Conservation (phyloP, 140 eudicot species). For the Oenanthe javanica region DNA sequence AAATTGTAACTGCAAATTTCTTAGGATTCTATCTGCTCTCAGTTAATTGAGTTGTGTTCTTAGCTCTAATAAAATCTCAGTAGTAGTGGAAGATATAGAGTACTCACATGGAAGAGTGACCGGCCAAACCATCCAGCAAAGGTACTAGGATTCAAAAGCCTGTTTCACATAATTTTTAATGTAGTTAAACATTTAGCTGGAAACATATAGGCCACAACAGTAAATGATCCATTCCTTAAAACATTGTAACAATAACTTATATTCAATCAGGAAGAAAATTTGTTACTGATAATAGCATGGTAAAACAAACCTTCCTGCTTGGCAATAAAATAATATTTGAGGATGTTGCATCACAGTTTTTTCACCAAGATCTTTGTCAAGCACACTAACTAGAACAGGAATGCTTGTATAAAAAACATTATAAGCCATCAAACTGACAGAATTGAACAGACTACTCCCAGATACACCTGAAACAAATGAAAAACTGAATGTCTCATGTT, state of each 20-base stretch:
- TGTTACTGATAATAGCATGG: neutral
- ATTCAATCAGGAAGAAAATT: neutral
- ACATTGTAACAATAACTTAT: neutral
- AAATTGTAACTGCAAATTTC: neutral
- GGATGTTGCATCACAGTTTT: conserved; percentile 96
- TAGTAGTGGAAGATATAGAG: neutral
- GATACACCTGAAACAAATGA: conserved; percentile 91
- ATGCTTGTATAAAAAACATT: conserved; percentile 92
- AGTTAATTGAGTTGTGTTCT: neutral
- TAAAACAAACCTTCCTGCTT: conserved; percentile 73
- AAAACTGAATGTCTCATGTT: conserved; percentile 55
- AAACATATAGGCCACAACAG: conserved; percentile 3
- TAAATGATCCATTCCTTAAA: neutral
- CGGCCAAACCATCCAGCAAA: conserved; percentile 99
- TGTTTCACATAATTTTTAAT: conserved; percentile 24
- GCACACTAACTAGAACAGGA: conserved; percentile 90
- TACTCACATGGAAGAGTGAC: conserved; percentile 86
- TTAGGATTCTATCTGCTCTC: neutral
- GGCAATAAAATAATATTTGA: conserved; percentile 85
- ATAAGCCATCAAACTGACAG: conserved; percentile 97
- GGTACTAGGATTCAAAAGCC: conserved; percentile 93
- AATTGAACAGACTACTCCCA: conserved; percentile 95
- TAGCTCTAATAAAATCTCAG: neutral
- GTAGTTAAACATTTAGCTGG: conserved; percentile 3
- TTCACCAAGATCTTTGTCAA: conserved; percentile 93